A percentile compares a stretch with the other conserved stretches of the same genome.
phyloP scores from a whole-genome alignment of 805 yeast species.

The Wickerhamomyces sydowiorum region DNA sequence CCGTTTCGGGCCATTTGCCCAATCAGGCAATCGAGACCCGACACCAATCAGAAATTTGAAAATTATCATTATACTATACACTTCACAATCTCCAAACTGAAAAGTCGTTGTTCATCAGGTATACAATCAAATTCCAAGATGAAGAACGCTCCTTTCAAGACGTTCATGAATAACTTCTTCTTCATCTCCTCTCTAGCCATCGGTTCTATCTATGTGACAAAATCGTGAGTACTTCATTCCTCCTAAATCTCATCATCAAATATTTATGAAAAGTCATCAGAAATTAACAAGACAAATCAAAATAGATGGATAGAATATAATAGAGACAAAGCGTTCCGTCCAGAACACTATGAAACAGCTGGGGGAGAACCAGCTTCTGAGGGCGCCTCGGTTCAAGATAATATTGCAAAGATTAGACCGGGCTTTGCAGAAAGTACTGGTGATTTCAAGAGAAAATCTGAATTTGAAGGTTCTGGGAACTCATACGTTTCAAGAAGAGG shows the following conservation, averaged over 20 bases:
- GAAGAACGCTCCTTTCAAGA: constrained; percentile 14
- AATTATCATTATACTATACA: no score
- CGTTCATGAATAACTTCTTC: constrained; percentile 16
- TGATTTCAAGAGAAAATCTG: constrained; percentile 44
- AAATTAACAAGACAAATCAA: background rate
- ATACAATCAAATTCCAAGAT: constrained; percentile 3
- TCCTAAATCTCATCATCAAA: no score
- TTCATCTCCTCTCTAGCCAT: constrained; percentile 22
- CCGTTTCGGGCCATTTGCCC: no score
- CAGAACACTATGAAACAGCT: constrained; percentile 21
- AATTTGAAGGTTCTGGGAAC: constrained; percentile 63
- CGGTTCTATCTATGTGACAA: constrained; percentile 22
- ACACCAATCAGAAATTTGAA: no score
- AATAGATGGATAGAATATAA: constrained; percentile 27
- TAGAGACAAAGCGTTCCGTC: constrained; percentile 30
- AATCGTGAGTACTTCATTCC: constrained; percentile 17
- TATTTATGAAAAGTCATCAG: no score
- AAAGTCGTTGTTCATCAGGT: no score
- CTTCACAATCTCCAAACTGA: no score
- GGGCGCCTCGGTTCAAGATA: constrained; percentile 3
- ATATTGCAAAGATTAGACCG: constrained; percentile 40
- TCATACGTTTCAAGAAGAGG: constrained; percentile 51
- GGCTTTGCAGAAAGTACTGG: constrained; percentile 45
- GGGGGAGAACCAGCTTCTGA: constrained; percentile 5
- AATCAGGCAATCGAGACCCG: no score